These are phyloP conservation scores for Lipomyces anomalus DNA, from an alignment of 805 yeast species.

Conservation along the genomic window DNA sequence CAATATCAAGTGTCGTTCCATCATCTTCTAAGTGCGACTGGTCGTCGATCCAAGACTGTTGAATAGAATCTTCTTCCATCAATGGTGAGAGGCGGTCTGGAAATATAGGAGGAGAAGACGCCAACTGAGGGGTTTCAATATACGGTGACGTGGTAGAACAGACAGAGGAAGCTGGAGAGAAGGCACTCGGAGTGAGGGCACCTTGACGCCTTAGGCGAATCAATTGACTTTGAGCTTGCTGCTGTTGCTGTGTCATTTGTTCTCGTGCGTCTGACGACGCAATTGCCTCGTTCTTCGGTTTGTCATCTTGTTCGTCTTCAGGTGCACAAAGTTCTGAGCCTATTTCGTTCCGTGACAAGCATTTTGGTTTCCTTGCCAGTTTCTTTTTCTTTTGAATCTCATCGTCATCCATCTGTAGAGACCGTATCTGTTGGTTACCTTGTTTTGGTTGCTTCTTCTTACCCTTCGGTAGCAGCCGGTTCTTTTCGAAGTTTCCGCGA, in stretches of 20 bases:
- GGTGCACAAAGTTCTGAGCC: no score
- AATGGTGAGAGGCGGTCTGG: not conserved
- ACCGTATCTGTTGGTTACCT: not conserved
- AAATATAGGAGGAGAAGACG: slow-evolving; percentile 22
- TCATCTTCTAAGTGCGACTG: not conserved
- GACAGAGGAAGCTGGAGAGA: slow-evolving; percentile 13
- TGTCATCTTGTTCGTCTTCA: no score
- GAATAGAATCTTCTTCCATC: not conserved
- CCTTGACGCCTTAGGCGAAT: not conserved
- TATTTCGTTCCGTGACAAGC: no score
- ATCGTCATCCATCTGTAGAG: not conserved
- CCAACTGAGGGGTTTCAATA: slow-evolving; percentile 13
- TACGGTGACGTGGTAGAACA: slow-evolving; percentile 14
- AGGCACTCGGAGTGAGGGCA: not conserved
- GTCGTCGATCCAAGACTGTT: not conserved
- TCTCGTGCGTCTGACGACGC: no score
- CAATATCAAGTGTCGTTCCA: not conserved
- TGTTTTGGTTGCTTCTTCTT: not conserved
- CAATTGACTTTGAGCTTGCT: not conserved
- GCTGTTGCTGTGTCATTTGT: no score
- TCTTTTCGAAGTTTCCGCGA: not conserved
- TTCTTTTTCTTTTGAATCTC: no score
- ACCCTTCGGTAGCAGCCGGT: not conserved
- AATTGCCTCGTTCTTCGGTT: not conserved
- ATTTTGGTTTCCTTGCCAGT: no score